Percentiles rank a stretch among this genome's conserved stretches.
Conservation (phyloP, 2,329 filamentous ascomycete genomes). For the Simplicillium aogashimaense region DNA sequence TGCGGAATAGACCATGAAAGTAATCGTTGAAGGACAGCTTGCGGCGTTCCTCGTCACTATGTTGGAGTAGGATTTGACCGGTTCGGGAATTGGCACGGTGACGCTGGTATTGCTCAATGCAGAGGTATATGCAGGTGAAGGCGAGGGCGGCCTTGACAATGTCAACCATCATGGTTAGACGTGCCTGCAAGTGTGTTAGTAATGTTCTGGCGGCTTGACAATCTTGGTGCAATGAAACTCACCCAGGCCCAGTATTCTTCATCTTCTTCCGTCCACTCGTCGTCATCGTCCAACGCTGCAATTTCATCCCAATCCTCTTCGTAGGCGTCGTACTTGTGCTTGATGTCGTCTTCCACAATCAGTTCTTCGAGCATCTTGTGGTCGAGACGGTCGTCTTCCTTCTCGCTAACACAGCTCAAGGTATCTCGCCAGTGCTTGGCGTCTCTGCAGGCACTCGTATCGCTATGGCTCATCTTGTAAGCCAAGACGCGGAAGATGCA, state of each 20-base stretch:
- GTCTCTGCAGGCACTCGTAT: slow-evolving; percentile 11
- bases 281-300: too few relatives aligned
- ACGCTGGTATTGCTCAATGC: slow-evolving; percentile 8
- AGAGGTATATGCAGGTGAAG: slow-evolving; percentile 15
- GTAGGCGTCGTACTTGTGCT: slow-evolving; percentile 2
- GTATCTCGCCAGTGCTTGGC: slow-evolving; percentile 3
- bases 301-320: slow-evolving; percentile 3
- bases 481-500: slow-evolving; percentile 31
- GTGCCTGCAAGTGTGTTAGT: slow-evolving; percentile 1
- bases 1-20: too few relatives aligned
- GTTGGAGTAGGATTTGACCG: too few relatives aligned
- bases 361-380: background rate
- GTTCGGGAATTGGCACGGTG: background rate
- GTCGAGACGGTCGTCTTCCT: background rate
- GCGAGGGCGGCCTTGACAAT: slow-evolving; percentile 26
- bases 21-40: too few relatives aligned
- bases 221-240: too few relatives aligned
- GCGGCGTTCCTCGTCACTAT: too few relatives aligned
- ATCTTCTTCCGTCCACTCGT: too few relatives aligned
- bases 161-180: slow-evolving; percentile 1
- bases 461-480: slow-evolving; percentile 23
- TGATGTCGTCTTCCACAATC: background rate
- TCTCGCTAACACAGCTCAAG: slow-evolving; percentile 2
- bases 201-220: too few relatives aligned
- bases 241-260: too few relatives aligned